phyloP scores from a whole-genome alignment of 805 yeast genomes.

The Starmerella stellata region DNA sequence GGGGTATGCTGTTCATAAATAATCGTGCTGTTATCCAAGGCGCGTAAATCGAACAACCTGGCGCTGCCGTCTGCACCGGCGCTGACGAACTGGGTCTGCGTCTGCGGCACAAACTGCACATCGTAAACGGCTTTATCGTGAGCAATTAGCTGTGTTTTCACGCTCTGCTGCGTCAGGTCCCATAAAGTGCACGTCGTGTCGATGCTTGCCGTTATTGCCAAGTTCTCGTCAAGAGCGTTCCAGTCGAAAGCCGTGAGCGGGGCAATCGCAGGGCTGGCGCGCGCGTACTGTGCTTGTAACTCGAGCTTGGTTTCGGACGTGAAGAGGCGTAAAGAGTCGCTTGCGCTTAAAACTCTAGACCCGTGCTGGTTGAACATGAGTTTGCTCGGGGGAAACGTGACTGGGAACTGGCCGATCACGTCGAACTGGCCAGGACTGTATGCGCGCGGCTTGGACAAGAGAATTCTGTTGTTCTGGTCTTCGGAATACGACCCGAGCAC shows the following conservation, averaged over 20 bases:
- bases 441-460: conserved; percentile 19
- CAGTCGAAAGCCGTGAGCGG: conserved; percentile 92
- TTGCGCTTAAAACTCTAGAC: conserved; percentile 42
- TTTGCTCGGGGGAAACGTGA: neutral
- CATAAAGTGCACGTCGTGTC: conserved; percentile 96
- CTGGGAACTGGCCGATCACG: neutral
- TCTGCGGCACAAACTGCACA: conserved; percentile 61
- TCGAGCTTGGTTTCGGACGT: conserved; percentile 7
- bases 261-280: conserved; percentile 33
- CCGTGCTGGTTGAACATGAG: conserved; percentile 1
- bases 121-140: conserved; percentile 93
- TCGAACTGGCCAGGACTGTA: neutral
- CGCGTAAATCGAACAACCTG: conserved; percentile 74
- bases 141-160: conserved; percentile 86
- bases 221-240: conserved; percentile 52
- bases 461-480: conserved; percentile 47
- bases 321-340: conserved; percentile 56
- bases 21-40: conserved; percentile 84
- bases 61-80: conserved; percentile 94
- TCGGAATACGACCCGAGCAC: conserved; percentile 70
- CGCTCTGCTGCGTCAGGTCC: conserved; percentile 56
- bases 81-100: conserved; percentile 57
- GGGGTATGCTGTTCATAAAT: conserved; percentile 59
- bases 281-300: conserved; percentile 18
- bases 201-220: conserved; percentile 67